phyloP scores from a whole-genome alignment of 441 rosid species.

The Populus trichocarpa region DNA sequence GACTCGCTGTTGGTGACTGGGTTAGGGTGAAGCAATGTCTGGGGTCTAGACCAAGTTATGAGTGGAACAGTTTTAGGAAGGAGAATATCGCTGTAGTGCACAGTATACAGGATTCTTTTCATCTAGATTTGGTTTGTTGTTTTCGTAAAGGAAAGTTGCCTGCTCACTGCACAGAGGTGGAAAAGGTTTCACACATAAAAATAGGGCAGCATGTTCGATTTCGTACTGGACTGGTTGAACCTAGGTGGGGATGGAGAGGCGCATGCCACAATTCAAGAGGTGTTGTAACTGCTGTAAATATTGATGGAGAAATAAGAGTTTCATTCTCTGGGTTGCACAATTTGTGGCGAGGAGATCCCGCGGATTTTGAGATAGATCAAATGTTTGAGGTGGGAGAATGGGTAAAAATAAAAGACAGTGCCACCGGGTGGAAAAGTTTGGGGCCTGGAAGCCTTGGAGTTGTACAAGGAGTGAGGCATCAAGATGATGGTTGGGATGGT shows the following conservation, averaged over 20 bases:
- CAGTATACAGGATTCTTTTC: slow-evolving; percentile 83
- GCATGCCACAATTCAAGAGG: slow-evolving; percentile 71
- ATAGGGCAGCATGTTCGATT: slow-evolving; percentile 91
- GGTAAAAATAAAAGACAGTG: slow-evolving; percentile 70
- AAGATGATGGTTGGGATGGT: slow-evolving; percentile 84
- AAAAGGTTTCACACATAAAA: slow-evolving; percentile 73
- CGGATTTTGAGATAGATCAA: slow-evolving; percentile 76
- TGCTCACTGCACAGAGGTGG: slow-evolving; percentile 85
- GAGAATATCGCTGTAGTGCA: slow-evolving; percentile 92
- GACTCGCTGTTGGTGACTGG: slow-evolving; percentile 99
- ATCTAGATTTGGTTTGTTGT: slow-evolving; percentile 94
- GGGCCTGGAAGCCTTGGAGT: slow-evolving; percentile 86
- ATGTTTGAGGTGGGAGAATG: slow-evolving; percentile 94
- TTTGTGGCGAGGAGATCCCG: slow-evolving; percentile 97
- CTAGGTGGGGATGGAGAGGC: slow-evolving; percentile 99
- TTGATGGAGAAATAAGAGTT: slow-evolving; percentile 91
- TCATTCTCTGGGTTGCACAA: slow-evolving; percentile 83
- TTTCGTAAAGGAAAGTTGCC: slow-evolving; percentile 84
- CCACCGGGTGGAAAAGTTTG: slow-evolving; percentile 67
- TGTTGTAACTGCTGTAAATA: slow-evolving; percentile 77
- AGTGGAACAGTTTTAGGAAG: slow-evolving; percentile 89
- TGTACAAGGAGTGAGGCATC: slow-evolving; percentile 83
- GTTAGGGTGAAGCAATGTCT: slow-evolving; percentile 92
- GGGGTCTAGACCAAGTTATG: slow-evolving; percentile 93
- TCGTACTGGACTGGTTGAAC: slow-evolving; percentile 71